Base-by-base conservation (phyloP, 495 filamentous ascomycete genomes). In the Penicillium canariense region DNA sequence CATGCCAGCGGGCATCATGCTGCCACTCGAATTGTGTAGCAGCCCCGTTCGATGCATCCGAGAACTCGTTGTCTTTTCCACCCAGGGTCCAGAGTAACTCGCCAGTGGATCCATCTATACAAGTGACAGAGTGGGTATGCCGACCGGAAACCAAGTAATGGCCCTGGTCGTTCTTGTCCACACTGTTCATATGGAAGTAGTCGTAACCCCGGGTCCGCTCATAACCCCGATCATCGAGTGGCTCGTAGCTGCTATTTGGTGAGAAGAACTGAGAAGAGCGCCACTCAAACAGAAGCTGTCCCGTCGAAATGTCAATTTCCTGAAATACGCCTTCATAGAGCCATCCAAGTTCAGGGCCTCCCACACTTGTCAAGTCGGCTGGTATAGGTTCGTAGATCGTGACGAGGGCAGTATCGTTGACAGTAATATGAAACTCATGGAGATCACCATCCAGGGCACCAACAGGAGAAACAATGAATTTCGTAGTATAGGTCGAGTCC, bases 181-280 rank as follows among this genome's bases (percentile, higher is more conserved):
- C 73, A 40, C 77, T 80, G 63, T 83, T 83, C 55, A 84, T 74
- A 55, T 84, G 81, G 63, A 79, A 82, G 60, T 79, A 83, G 57
- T 84, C 80, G 34, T 56, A 72, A 15, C 44, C 56, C 10, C 50
- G 18, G 7, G 52, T 56, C 18, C 57, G 54, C 34, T 59, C 56
- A 30, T 54, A 20, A 2, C 69, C 66, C n/a, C 48, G 54, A n/a
- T 62, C 42, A 7, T 25, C 44, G n/a, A 70, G 15, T 3, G 55
- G 49, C 25, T 61, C 40, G 25, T 59, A 66, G 25, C 66, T 69
- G 39, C 61, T 57, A 12, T 55, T 50, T 1, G 64, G 59, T 2
- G 44, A 36, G 35, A 69, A 68, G 44, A 70, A 65, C 5, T 68
- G 52, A 14, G 67, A 58, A 18, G 67, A 65, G 6, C 66, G 60